Evolutionary conservation across 352 stramenopile species (phyloP).

Genomic region (Pythium sp.): DNA sequence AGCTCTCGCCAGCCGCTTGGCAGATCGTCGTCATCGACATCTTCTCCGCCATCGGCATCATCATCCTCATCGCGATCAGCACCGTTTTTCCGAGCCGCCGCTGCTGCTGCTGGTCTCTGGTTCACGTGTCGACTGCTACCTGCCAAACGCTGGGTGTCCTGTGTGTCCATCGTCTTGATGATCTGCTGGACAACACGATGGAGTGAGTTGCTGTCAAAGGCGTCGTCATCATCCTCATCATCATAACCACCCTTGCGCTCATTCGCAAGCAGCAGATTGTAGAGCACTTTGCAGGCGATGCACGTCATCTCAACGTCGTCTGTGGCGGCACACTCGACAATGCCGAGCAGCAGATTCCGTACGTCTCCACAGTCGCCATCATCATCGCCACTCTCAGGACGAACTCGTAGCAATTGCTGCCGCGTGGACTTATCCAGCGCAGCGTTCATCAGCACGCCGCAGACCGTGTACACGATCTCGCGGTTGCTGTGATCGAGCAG

Average conservation of each 20-base stretch:
- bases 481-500: conserved; percentile 75
- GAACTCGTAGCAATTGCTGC: conserved; percentile 28
- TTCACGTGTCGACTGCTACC: background rate
- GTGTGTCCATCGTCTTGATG: conserved; percentile 20
- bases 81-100: background rate
- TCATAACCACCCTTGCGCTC: background rate
- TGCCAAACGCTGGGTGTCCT: background rate
- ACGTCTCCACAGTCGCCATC: conserved; percentile 33
- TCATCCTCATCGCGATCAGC: background rate
- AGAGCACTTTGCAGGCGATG: conserved; percentile 80
- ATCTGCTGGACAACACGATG: conserved; percentile 30
- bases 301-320: conserved; percentile 73
- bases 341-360: conserved; percentile 34
- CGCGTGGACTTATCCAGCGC: conserved; percentile 50
- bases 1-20: conserved; percentile 30
- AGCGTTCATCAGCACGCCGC: conserved; percentile 84
- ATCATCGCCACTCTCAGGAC: conserved; percentile 14
- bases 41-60: conserved; percentile 14
- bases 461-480: conserved; percentile 78
- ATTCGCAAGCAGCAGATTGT: conserved; percentile 67
- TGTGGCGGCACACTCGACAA: conserved; percentile 53
- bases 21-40: conserved; percentile 16
- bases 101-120: background rate
- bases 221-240: background rate
- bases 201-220: conserved; percentile 20